A percentile compares a stretch with the other conserved stretches of the same genome.
Conservation (phyloP, 345 rosid genomes). For the Salix caprea region DNA sequence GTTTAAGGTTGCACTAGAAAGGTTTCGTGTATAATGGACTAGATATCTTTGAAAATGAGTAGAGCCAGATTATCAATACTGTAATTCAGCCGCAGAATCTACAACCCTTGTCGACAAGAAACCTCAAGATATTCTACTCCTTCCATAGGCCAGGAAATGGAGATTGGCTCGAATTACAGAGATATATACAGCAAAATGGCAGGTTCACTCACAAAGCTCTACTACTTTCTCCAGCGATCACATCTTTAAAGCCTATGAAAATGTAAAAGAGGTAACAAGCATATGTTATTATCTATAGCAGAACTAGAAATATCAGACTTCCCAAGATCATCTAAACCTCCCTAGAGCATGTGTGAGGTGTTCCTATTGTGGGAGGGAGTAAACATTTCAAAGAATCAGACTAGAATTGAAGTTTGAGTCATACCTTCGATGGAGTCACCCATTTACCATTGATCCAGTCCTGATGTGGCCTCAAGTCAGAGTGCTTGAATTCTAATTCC, state of each 20-base stretch:
- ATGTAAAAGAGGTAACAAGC: not conserved
- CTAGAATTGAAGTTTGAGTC: not conserved
- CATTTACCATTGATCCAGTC: slow-evolving; percentile 79
- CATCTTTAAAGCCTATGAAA: not conserved
- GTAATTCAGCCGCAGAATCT: not conserved
- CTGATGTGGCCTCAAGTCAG: slow-evolving; percentile 64
- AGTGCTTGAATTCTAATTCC: slow-evolving; percentile 47
- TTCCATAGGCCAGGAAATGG: not conserved
- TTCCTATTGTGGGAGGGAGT: not conserved
- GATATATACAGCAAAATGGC: not conserved
- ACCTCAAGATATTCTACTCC: not conserved
- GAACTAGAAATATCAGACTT: not conserved
- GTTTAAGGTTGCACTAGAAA: not conserved
- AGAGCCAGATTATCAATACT: not conserved
- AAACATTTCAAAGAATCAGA: not conserved
- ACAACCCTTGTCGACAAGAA: not conserved
- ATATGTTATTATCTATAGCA: not conserved
- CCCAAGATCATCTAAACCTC: not conserved
- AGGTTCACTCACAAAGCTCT: not conserved
- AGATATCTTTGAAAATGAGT: not conserved
- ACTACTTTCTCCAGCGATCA: slow-evolving; percentile 5
- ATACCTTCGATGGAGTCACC: slow-evolving; percentile 47
- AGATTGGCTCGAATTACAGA: not conserved
- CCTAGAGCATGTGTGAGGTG: not conserved
- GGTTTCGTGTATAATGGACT: not conserved